phyloP scores from a whole-genome alignment of 768 basidiomycete species.

The Suillus paluster region DNA sequence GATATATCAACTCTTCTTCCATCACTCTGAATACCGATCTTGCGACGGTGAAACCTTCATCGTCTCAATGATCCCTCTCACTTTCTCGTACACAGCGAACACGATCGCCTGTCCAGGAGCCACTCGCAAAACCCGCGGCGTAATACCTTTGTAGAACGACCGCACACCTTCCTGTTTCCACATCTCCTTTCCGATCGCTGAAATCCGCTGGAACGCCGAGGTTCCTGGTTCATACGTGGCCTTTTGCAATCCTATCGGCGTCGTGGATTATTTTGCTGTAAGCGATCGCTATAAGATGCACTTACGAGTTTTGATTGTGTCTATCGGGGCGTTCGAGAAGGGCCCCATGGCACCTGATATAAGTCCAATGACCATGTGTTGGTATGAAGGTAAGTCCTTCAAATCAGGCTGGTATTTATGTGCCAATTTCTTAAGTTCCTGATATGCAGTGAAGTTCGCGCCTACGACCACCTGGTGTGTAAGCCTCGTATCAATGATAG shows the following conservation, averaged over 20 bases:
- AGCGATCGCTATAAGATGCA: slow-evolving; percentile 16
- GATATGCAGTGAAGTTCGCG: slow-evolving; percentile 98
- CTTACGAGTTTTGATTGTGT: slow-evolving; percentile 93
- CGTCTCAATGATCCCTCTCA: slow-evolving; percentile 74
- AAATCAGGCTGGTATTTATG: slow-evolving; percentile 79
- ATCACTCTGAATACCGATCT: slow-evolving; percentile 74
- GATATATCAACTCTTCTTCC: neutral
- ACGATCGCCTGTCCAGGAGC: slow-evolving; percentile 98
- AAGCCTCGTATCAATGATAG: slow-evolving; percentile 8
- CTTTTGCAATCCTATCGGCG: slow-evolving; percentile 76
- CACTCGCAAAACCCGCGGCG: slow-evolving; percentile 92
- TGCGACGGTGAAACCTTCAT: slow-evolving; percentile 57
- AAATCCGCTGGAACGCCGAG: slow-evolving; percentile 79
- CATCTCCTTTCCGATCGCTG: slow-evolving; percentile 87
- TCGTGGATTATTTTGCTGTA: slow-evolving; percentile 8
- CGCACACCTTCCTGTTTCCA: slow-evolving; percentile 86
- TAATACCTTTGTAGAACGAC: slow-evolving; percentile 99
- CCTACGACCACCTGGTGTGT: slow-evolving; percentile 45
- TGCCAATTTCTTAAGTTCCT: slow-evolving; percentile 90
- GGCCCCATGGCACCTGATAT: slow-evolving; percentile 98
- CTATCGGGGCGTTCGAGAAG: slow-evolving; percentile 96
- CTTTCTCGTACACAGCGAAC: slow-evolving; percentile 95
- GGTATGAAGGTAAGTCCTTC: slow-evolving; percentile 85
- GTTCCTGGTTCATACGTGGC: slow-evolving; percentile 73
- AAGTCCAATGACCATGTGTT: slow-evolving; percentile 93